Base-by-base conservation (phyloP, 129 eudicot genomes). In the Scalesia atractyloides region DNA sequence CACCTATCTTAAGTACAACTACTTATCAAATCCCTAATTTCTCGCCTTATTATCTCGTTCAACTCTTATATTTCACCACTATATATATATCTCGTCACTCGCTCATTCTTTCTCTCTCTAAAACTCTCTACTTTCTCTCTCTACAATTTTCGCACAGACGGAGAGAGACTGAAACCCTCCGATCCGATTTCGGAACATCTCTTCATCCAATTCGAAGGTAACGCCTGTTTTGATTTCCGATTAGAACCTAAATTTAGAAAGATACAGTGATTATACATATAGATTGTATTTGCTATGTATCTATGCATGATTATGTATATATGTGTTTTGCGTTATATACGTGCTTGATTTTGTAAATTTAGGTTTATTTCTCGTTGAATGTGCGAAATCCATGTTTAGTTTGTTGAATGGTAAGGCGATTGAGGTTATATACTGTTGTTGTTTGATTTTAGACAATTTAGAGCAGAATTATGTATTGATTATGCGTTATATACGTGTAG, bases 81-180 rank as follows among this genome's bases (percentile, higher is more conserved):
- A 75, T 71, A 54, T 62, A 83, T 62, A 83, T 56, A 81, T 69
- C 76, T 69, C 79, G 79, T 77, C 82, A 78, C 83, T 58, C 73
- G 72, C 39, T 46, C 72, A 66, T 53, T 65, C 73, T 17, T 56
- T 62, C 30, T 65, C 79, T 59, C 74, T 59, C 76, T 76, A 85
- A 58, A 73, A 48, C 20, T 26, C 66, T 30, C 69, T 66, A 9
- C 74, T 74, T 71, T 76, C 73, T 71, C 80, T 80, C 77, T 79
- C 81, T 74, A 66, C 20, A 82, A 76, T 72, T 64, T 83, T 79
- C 86, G 63, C 73, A 62, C 82, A 54, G 39, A 51, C 44, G 80
- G 64, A 74, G 82, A 79, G 76, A 79, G 71, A 73, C 56, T 68
- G 75, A 82, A 82, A 73, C 81, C 76, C 72, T 68, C 84, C 84